phyloP scores from a whole-genome alignment of 2,329 filamentous ascomycete species.

The Arthrobotrys conoides region DNA sequence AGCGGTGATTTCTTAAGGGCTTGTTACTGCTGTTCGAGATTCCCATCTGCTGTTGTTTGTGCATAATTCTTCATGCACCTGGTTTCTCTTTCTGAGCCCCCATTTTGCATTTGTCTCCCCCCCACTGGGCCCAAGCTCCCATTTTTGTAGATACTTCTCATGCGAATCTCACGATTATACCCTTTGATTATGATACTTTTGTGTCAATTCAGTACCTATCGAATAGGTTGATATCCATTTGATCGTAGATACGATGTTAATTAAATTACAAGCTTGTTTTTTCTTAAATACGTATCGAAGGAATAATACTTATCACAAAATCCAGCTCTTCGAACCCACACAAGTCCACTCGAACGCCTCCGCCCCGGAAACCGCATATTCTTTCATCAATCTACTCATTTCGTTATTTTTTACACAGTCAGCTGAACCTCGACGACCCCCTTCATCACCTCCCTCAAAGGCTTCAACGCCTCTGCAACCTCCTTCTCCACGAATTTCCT shows the following conservation, averaged over 20 bases:
- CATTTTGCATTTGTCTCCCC: background rate
- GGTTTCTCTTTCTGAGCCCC: background rate
- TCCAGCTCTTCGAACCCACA: constrained; percentile 5
- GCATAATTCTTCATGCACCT: constrained; percentile 6
- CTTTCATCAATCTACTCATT: constrained; percentile 3
- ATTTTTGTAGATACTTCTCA: constrained; percentile 41
- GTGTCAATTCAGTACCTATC: background rate
- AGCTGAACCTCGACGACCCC: constrained; percentile 67
- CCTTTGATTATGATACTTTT: constrained; percentile 1
- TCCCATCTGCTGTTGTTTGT: constrained; percentile 19
- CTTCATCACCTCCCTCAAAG: constrained; percentile 67
- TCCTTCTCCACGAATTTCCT: constrained; percentile 71
- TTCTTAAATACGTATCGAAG: background rate
- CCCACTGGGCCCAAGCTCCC: background rate
- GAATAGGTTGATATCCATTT: background rate
- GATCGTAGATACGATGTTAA: constrained; percentile 1
- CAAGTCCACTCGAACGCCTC: constrained; percentile 22
- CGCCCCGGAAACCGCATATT: background rate
- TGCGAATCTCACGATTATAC: constrained; percentile 51
- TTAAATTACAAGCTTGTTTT: constrained; percentile 1
- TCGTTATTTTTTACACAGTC: constrained; percentile 65
- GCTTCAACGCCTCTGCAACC: constrained; percentile 69
- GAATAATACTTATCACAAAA: background rate
- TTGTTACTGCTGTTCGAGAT: constrained; percentile 4
- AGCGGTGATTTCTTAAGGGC: background rate